A percentile compares a stretch with the other conserved stretches of the same genome.
phyloP scores from a whole-genome alignment of 2,329 filamentous ascomycete genomes.

The Beauveria caledonica region DNA sequence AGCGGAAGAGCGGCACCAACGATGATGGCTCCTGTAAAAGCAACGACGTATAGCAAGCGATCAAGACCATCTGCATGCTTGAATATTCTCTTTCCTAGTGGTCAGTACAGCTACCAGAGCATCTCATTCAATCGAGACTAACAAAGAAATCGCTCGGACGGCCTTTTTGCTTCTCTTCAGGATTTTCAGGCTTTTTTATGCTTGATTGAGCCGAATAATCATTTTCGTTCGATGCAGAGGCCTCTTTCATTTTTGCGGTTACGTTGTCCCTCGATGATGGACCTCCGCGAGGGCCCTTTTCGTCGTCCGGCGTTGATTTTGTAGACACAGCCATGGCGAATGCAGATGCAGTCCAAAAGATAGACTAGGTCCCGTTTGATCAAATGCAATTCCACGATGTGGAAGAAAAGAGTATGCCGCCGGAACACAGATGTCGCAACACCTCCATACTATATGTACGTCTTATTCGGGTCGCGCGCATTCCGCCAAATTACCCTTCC shows the following conservation, averaged over 20 bases:
- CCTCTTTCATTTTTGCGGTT: background rate
- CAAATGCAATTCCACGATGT: background rate
- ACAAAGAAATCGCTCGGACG: background rate
- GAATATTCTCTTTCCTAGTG: background rate
- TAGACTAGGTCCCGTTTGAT: background rate
- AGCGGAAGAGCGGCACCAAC: slow-evolving; percentile 3
- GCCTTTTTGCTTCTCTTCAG: background rate
- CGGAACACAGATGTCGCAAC: background rate
- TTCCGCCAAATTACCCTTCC: background rate
- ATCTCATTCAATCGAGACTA: background rate
- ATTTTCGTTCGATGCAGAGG: background rate
- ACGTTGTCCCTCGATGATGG: too few species aligned
- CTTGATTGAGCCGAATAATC: background rate
- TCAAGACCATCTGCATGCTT: background rate
- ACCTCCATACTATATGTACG: background rate
- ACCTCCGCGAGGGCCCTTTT: background rate
- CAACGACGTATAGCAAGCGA: background rate
- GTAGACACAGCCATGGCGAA: background rate
- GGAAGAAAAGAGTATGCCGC: background rate
- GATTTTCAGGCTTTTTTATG: background rate
- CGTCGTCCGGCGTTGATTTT: background rate
- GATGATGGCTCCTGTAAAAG: background rate
- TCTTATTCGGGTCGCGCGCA: background rate
- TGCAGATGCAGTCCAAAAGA: background rate
- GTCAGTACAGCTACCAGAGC: background rate